Base-by-base conservation (phyloP, 169 alveolate species). In the Cryptosporidium parvum region DNA sequence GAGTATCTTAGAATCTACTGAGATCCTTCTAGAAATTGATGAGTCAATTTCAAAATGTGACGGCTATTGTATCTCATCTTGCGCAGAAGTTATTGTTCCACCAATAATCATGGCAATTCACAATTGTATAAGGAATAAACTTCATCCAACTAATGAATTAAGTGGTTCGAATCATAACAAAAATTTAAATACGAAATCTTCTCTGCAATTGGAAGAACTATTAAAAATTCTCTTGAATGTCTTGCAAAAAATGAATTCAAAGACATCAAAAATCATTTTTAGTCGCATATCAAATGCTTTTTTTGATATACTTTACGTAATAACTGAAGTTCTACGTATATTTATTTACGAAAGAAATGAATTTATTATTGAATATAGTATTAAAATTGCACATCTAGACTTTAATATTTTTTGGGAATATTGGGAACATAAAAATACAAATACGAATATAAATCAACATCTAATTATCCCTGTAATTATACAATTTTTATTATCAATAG, bases 61-160 rank as follows among this genome's bases (percentile, higher is more conserved):
- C 62, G 68, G 42, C 5, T 62, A 58, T 23, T 33, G 80, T 26
- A 80, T 80, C 23, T 59, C 75, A 21, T 58, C 53, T 45, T 80
- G 89, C 6, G 42, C 70, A 42, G 89, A 80, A 1, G 44, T 62
- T 42, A 80, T 80, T n/a, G 45, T 80, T 35, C 62, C 75, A 21
- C 89, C 89, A 0, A 62, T 80, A 62, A 33, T 80, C 9, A 80
- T 65, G 75, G 69, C 65, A 16, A 65, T 80, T 44, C 89, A 80
- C 42, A 62, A 62, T 18, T 62, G 51, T 80, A 80, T 80, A 8
- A 37, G n/a, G 67, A 80, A 48, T 5, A 23, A 70, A 18, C 31
- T 23, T n/a, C n/a, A 48, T 10, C 26, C 29, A 14, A 10, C 2
- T 3, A 26, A 70, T 33, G 14, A 31, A 42, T 44, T 37, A 29